phyloP scores from a whole-genome alignment of 139 green algal species.

The Micractinium sp. region DNA sequence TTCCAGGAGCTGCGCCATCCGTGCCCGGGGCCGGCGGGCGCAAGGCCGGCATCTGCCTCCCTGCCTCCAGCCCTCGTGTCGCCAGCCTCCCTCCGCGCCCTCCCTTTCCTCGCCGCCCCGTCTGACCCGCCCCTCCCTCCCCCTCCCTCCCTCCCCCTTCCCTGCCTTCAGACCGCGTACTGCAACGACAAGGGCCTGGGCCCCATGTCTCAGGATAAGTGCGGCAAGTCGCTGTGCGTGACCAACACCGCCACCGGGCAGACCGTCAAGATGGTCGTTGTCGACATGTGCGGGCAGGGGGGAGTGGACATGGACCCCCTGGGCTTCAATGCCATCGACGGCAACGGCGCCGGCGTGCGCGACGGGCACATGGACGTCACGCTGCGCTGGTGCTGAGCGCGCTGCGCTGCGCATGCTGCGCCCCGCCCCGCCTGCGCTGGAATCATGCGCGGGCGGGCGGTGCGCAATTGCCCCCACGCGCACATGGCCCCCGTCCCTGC shows the following conservation, averaged over 20 bases:
- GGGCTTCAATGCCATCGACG: conserved; percentile 20
- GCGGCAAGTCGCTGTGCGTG: conserved; percentile 14
- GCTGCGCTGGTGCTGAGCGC: conserved; percentile 2
- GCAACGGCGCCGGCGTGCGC: neutral
- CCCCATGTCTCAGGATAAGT: conserved; percentile 27
- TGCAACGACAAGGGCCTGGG: conserved; percentile 15
- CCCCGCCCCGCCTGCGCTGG: neutral
- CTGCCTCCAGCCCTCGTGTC: too few relatives aligned
- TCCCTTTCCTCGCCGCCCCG: too few relatives aligned
- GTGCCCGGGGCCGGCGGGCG: too few relatives aligned
- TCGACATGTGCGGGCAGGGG: conserved; percentile 25
- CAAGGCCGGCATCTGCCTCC: too few relatives aligned
- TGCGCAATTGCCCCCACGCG: too few relatives aligned
- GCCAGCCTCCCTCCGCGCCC: too few relatives aligned
- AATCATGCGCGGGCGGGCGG: neutral
- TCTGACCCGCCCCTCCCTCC: neutral
- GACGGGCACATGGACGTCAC: conserved; percentile 15
- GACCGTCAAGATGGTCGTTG: neutral
- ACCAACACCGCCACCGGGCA: conserved; percentile 19
- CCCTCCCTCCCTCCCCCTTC: neutral
- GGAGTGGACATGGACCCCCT: conserved; percentile 14
- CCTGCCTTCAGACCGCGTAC: conserved; percentile 20
- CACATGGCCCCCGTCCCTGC: too few relatives aligned
- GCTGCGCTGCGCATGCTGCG: neutral
- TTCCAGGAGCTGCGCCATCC: too few relatives aligned